Base-by-base conservation (phyloP, 768 basidiomycete species). In the Lentinula detonsa region DNA sequence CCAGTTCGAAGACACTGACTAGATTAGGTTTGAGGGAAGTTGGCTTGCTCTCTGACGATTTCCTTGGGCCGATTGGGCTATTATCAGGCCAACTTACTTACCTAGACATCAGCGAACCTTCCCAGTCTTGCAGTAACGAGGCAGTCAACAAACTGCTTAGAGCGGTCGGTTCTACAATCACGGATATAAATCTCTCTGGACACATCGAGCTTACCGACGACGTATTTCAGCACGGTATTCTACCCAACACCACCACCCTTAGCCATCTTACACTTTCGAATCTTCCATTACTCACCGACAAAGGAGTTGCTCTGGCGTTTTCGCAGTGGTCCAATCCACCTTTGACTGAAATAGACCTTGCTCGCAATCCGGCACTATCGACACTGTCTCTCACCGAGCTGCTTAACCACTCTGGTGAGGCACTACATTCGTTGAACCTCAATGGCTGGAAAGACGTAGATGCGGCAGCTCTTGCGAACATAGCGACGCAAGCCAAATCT, bases 11-110 rank as follows among this genome's bases (percentile, higher is more conserved):
- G 2, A 69, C 72, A 3, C 75, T 98, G 16, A 79, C 72, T n/a
- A 85, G 87, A 52, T 81, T 99, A 1, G 83, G 91, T 2, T 76
- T 99, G 42, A 84, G 85, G 62, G 91, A 95, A 68, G 72, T 98
- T 35, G 93, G 88, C 6, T 74, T 82, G 63, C 71, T 98, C 60
- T 72, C 78, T 57, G 88, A 93, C 65, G 75, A 73, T 2, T 93
- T 90, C 68, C 73, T 91, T 3, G 73, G 73, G 5, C 73, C 77
- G 37, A 72, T 97, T 28, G 70, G 74, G 40, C 68, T 71, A 15
- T 68, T 91, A 16, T 71, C 78, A 31, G 69, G 71, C 42, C 68
- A 52, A 64, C 72, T 94, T 23, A 79, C 74, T 13, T 74, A 73
- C 7, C 79, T 98, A 33, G 92, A 97, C 69, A 70, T 98, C 5